These are phyloP conservation scores for Trichophyton mentagrophytes DNA, from an alignment of 2,329 filamentous ascomycete species.

Conservation along the genomic window DNA sequence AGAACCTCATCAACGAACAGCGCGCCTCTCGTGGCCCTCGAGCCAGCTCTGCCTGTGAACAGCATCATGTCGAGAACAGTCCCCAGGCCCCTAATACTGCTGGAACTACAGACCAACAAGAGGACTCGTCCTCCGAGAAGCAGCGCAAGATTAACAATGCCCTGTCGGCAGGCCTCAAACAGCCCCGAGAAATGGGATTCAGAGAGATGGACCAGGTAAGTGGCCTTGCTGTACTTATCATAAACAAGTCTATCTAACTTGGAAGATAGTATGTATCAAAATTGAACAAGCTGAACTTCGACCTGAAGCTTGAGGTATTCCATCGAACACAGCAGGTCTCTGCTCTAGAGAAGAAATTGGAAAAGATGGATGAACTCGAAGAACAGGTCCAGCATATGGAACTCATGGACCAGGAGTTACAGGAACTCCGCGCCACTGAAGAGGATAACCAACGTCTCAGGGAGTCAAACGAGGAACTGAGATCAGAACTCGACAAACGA, in stretches of 20 bases:
- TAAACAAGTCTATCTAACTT: neutral
- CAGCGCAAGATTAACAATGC: conserved; percentile 22
- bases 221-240: neutral
- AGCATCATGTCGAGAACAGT: conserved; percentile 13
- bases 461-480: conserved; percentile 27
- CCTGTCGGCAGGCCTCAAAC: conserved; percentile 21
- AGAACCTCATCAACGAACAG: conserved; percentile 31
- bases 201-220: conserved; percentile 32
- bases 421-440: conserved; percentile 26
- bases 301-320: conserved; percentile 32
- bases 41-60: conserved; percentile 16
- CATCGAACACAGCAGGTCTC: conserved; percentile 28
- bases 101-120: conserved; percentile 15
- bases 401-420: conserved; percentile 23
- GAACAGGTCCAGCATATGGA: conserved; percentile 23
- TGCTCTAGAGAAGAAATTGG: conserved; percentile 26
- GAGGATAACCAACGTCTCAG: conserved; percentile 26
- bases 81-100: conserved; percentile 17
- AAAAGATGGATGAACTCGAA: conserved; percentile 27
- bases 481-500: conserved; percentile 27
- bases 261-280: conserved; percentile 29
- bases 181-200: conserved; percentile 31
- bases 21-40: conserved; percentile 25
- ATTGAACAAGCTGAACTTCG: conserved; percentile 33
- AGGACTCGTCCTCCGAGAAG: conserved; percentile 26